A percentile compares a stretch with the other conserved stretches of the same genome.
Evolutionary conservation across 345 rosid species (phyloP).

Genomic region (Lepidium sativum): DNA sequence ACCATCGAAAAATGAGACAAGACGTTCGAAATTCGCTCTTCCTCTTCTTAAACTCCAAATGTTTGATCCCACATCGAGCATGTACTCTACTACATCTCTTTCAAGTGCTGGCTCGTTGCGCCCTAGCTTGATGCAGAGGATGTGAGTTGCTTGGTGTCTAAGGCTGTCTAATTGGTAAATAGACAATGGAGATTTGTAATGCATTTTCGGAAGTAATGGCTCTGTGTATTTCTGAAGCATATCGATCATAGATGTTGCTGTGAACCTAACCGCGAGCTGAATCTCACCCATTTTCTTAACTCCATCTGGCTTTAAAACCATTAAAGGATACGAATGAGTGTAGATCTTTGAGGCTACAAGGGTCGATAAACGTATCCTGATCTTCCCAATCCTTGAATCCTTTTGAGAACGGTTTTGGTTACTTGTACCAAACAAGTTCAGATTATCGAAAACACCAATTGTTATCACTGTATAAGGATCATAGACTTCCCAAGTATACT

Average conservation of each 20-base stretch:
- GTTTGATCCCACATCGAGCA: slow-evolving; percentile 27
- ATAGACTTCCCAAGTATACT: slow-evolving; percentile 52
- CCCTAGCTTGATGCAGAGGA: slow-evolving; percentile 24
- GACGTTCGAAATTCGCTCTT: slow-evolving; percentile 27
- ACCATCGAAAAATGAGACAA: neutral
- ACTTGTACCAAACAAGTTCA: slow-evolving; percentile 19
- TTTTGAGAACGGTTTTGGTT: neutral
- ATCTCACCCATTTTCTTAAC: slow-evolving; percentile 45
- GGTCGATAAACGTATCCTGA: slow-evolving; percentile 38
- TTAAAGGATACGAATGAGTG: slow-evolving; percentile 38
- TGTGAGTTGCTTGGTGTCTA: slow-evolving; percentile 37
- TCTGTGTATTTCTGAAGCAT: slow-evolving; percentile 30
- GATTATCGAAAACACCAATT: slow-evolving; percentile 39
- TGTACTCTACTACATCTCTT: slow-evolving; percentile 33
- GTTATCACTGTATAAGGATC: slow-evolving; percentile 44
- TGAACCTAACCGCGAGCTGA: slow-evolving; percentile 31
- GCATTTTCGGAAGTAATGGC: slow-evolving; percentile 40
- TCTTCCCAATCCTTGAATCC: slow-evolving; percentile 37
- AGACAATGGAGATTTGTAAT: slow-evolving; percentile 32
- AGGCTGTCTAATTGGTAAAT: slow-evolving; percentile 30
- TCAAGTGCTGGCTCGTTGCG: slow-evolving; percentile 31
- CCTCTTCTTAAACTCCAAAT: slow-evolving; percentile 30
- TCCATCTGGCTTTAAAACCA: slow-evolving; percentile 33
- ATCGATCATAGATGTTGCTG: slow-evolving; percentile 21
- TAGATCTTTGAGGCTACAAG: slow-evolving; percentile 31